phyloP scores from a whole-genome alignment of 345 rosid species.

The Lenwebbia sp. region DNA sequence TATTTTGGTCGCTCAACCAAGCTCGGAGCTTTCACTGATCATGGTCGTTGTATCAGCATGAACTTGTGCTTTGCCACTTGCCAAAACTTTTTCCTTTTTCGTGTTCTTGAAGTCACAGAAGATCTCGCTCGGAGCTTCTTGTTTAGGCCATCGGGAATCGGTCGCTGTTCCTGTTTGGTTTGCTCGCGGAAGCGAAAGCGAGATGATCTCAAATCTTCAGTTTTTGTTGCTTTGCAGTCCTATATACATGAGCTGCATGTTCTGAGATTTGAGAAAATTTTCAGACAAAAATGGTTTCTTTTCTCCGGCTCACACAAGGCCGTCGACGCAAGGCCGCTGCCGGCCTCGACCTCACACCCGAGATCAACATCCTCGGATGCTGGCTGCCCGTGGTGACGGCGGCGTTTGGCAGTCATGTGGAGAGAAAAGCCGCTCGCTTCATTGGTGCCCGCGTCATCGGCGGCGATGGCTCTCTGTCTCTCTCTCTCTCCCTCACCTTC shows the following conservation, averaged over 20 bases:
- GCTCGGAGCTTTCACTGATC: not conserved
- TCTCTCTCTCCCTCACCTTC: no score
- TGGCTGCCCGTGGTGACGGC: not conserved
- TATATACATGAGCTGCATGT: not conserved
- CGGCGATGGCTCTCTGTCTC: no score
- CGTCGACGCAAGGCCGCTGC: not conserved
- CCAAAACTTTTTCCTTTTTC: no score
- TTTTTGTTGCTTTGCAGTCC: not conserved
- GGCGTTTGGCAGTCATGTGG: not conserved
- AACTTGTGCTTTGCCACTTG: no score
- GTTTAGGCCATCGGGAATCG: not conserved
- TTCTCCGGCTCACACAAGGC: not conserved
- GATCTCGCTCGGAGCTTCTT: not conserved
- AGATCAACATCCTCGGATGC: not conserved
- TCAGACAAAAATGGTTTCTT: not conserved
- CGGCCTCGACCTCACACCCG: not conserved
- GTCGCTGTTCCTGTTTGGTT: not conserved
- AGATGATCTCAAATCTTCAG: not conserved
- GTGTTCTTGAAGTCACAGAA: not conserved
- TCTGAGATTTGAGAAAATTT: not conserved
- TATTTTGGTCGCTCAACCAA: no score
- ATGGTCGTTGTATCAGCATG: no score
- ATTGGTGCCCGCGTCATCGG: not conserved
- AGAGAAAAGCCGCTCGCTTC: not conserved
- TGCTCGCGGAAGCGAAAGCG: not conserved